Conservation (phyloP, 208 protist genomes). For the Vickermania spadyakhi region DNA sequence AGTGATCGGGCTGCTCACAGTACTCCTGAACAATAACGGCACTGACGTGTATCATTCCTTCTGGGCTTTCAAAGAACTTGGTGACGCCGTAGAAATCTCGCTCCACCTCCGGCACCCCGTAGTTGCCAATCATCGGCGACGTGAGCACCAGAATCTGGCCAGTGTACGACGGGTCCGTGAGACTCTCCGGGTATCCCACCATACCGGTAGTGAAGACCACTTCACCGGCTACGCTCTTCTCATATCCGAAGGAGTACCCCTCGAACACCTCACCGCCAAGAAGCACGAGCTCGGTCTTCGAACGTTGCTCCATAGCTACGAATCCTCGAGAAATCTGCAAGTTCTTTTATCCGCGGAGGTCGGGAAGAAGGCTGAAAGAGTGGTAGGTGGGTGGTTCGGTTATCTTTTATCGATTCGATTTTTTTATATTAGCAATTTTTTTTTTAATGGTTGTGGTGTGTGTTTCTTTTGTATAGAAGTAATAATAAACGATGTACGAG, state of each 20-base stretch:
- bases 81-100: slow-evolving; percentile 91
- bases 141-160: slow-evolving; percentile 98
- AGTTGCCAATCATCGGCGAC: slow-evolving; percentile 97
- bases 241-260: slow-evolving; percentile 96
- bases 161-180: slow-evolving; percentile 97
- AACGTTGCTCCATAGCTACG: no score
- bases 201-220: slow-evolving; percentile 93
- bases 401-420: background rate
- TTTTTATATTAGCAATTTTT: background rate
- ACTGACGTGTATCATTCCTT: slow-evolving; percentile 82
- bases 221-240: slow-evolving; percentile 78
- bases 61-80: slow-evolving; percentile 93
- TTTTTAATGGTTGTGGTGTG: no score
- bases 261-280: slow-evolving; percentile 90
- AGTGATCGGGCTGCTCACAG: slow-evolving; percentile 94
- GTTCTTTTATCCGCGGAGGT: no score
- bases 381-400: slow-evolving; percentile 2
- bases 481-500: no score
- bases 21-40: slow-evolving; percentile 92
- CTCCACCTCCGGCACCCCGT: slow-evolving; percentile 89
- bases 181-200: slow-evolving; percentile 91
- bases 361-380: no score
- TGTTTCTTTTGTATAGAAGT: no score
- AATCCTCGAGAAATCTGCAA: no score
- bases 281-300: slow-evolving; percentile 81